Base-by-base conservation (phyloP, 192 early-diverging fungal genomes). In the Backusella mclennaniae region DNA sequence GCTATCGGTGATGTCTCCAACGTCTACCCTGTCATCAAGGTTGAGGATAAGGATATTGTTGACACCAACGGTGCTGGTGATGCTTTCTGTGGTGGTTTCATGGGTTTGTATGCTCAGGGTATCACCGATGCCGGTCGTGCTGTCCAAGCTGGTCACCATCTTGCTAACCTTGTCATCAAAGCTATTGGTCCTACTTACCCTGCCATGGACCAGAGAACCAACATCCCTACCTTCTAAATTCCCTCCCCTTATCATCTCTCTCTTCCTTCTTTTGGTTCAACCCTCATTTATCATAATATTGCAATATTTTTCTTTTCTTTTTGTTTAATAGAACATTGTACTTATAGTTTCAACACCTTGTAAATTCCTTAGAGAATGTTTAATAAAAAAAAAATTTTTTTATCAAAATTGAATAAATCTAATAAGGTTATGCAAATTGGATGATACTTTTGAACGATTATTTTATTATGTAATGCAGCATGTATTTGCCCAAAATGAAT, bases 1-100 rank as follows among this genome's bases (percentile, higher is more conserved):
- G 93, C 88, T 53, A 74, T 85, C 11, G 87, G 90, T 80, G 90
- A 87, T 79, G 85, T 87, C 72, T 77, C 87, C 35, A 88, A 92
- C 71, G 86, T 86, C 67, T 89, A 86, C 82, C 85, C 88, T 17
- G 87, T 92, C 23, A 87, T 85, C 66, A 85, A 87, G 33, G 87
- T 93, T 38, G 80, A 83, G 8, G 77, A 79, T 71, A 76, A 84
- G 38, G 89, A 96, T 76, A 96, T 99, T 79, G 93, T 95, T 67
- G 97, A 99, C 83, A 95, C 95, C 82, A 99, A 99, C 85, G 98
- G 96, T 76, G 97, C 97, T 76, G 98, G 98, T 80, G 98, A 99
- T 87, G 96, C 95, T 35, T 99, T 98, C 87, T 90, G 89, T 75
- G 98, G 95, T 67, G 98, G 95, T 35, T 99, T 98, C 89, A 77